Evolutionary conservation across 1,139 yeast species (phyloP), one percentile per base, ranked within the genome.

Genomic region (Candida freyschussii): DNA sequence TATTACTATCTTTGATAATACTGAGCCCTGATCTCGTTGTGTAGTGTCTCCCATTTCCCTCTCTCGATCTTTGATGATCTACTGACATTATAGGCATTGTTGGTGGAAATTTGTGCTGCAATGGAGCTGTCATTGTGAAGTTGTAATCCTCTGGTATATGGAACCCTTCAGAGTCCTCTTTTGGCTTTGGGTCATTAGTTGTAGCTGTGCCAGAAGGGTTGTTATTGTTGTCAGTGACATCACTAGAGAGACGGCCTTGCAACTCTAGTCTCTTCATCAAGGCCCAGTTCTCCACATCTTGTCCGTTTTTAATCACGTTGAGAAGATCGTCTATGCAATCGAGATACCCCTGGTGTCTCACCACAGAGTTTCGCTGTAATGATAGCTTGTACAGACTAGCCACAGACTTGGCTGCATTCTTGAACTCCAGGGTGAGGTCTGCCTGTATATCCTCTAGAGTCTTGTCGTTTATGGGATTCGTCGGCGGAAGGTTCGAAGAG

Each of bases 331-430:
- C 69, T 7, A 78, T 45, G 46, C 82, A 75, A 23, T 67, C 69
- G 27, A 75, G 50, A 43, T 77, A 78, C 0, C 85, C 85, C 38
- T 65, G 67, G 27, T 68, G 63, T 30, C 64, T 65, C 17, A 69
- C 49, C 25, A 70, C 42, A 5, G 66, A 55, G 20, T 59, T 64
- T 23, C 71, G 62, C 29, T 65, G 63, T 36, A 69, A 67, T 13
- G 80, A 67, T 8, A 74, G 51, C 33, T 81, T 60, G 47, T 77
- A 78, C 9, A 78, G 58, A 2, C 78, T 66, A 4, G 84, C 80
- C 25, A 78, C 80, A 4, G 82, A 72, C 37, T 73, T 67, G 19
- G 84, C 84, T 8, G 84, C 84, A 33, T 63, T 61, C 35, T 78
- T 72, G 56, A 78, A 78, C 44, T 76, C 82, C 2, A 59, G 51